Conservation (phyloP, 2,329 filamentous ascomycete genomes). For the Aspergillus sp. region DNA sequence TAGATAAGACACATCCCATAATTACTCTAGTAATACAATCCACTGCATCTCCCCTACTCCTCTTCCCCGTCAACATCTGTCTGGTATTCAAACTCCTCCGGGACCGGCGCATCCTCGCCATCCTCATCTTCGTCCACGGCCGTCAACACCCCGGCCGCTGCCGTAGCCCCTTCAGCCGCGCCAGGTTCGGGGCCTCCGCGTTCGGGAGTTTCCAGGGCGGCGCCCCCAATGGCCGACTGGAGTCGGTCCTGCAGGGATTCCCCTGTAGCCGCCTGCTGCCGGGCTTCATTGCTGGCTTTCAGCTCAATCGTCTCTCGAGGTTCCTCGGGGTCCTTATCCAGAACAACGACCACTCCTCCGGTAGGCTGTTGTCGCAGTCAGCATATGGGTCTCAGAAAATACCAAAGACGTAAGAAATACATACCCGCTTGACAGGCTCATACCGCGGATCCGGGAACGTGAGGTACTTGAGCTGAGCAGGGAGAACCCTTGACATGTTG, state of each 20-base stretch:
- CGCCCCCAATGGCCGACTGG: conserved; percentile 29
- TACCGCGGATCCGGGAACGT: conserved; percentile 86
- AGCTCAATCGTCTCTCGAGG: conserved; percentile 76
- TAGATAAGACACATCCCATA: conserved; percentile 18
- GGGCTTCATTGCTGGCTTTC: conserved; percentile 67
- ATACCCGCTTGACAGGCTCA: conserved; percentile 83
- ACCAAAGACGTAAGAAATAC: conserved; percentile 15
- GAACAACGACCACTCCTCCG: conserved; percentile 82
- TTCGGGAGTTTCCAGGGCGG: conserved; percentile 24
- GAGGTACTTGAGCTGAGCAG: conserved; percentile 88
- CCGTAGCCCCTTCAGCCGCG: conserved; percentile 48
- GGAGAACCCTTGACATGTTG: conserved; percentile 93
- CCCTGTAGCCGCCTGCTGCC: conserved; percentile 32
- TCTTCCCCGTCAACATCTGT: conserved; percentile 33
- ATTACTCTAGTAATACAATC: conserved; percentile 32
- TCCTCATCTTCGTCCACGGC: conserved; percentile 66
- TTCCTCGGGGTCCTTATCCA: conserved; percentile 72
- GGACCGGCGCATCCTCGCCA: conserved; percentile 39
- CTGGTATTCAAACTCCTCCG: conserved; percentile 39
- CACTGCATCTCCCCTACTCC: conserved; percentile 14
- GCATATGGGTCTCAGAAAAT: conserved; percentile 14
- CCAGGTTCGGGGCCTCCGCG: conserved; percentile 13
- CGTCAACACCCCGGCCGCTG: conserved; percentile 70
- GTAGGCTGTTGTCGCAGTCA: conserved; percentile 59
- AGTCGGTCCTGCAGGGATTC: conserved; percentile 37